Conservation (phyloP, 352 stramenopile genomes). For the Phytophthora hybrid region DNA sequence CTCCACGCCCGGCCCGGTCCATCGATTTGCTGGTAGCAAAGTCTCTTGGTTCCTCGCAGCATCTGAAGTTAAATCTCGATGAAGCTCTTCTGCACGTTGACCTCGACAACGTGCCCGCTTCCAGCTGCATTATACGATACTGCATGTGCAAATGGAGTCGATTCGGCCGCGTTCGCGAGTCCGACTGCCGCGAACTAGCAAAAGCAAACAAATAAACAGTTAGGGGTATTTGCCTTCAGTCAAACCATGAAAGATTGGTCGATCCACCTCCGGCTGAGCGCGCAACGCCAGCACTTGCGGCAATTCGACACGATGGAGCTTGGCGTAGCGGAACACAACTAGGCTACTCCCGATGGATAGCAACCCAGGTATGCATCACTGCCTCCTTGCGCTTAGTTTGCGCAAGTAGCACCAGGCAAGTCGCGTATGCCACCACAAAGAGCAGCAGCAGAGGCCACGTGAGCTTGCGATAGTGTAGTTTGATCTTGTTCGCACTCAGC, state of each 20-base stretch:
- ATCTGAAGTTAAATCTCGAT: constrained; percentile 18
- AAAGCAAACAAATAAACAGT: neutral
- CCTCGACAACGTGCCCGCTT: constrained; percentile 18
- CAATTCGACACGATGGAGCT: constrained; percentile 78
- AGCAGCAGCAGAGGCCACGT: constrained; percentile 50
- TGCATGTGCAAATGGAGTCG: constrained; percentile 68
- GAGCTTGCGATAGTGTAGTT: constrained; percentile 58
- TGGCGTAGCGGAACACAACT: constrained; percentile 73
- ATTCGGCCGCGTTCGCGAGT: constrained; percentile 44
- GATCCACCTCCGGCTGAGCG: constrained; percentile 66
- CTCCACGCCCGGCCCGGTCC: too few relatives aligned
- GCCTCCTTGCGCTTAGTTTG: constrained; percentile 43
- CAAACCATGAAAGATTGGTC: neutral
- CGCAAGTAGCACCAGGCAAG: constrained; percentile 50
- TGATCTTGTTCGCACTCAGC: constrained; percentile 60
- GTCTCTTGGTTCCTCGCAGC: neutral
- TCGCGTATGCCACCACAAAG: constrained; percentile 56
- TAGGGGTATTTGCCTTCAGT: neutral
- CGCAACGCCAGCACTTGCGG: constrained; percentile 73
- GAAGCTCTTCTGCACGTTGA: constrained; percentile 30
- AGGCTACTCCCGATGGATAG: constrained; percentile 64
- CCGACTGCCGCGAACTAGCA: constrained; percentile 64
- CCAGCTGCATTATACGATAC: constrained; percentile 53
- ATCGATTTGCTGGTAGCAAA: neutral
- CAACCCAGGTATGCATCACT: constrained; percentile 53